These are phyloP conservation scores for Didymella segeticola DNA, from an alignment of 2,329 filamentous ascomycete genomes.

Conservation along the genomic window DNA sequence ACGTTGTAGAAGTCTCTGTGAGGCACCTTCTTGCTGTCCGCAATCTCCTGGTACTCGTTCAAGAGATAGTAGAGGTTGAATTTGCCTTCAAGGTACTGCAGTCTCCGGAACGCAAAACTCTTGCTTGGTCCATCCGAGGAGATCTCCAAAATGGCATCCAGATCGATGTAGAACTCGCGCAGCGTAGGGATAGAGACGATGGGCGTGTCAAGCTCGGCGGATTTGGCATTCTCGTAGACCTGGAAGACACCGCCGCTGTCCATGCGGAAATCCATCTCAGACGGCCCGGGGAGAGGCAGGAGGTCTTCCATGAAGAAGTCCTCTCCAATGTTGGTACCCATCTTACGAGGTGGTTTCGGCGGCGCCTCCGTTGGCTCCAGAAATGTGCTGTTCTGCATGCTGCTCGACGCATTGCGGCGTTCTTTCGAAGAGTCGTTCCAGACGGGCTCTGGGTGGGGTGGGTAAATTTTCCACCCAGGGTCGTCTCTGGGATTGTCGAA, in stretches of 20 bases:
- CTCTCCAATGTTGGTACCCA: constrained; percentile 87
- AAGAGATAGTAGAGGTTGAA: constrained; percentile 93
- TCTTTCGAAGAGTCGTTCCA: constrained; percentile 71
- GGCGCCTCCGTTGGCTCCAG: constrained; percentile 42
- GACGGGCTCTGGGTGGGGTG: constrained; percentile 86
- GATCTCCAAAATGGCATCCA: constrained; percentile 85
- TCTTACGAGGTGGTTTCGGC: constrained; percentile 71
- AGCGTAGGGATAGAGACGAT: constrained; percentile 87
- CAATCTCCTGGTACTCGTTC: constrained; percentile 97
- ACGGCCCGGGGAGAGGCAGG: constrained; percentile 73
- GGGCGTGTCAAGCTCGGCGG: constrained; percentile 69
- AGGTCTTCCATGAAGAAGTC: constrained; percentile 86
- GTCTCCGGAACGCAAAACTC: constrained; percentile 91
- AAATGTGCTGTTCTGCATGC: constrained; percentile 48
- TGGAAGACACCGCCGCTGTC: constrained; percentile 91
- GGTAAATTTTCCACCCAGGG: constrained; percentile 85
- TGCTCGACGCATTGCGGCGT: constrained; percentile 47
- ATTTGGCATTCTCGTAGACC: constrained; percentile 76
- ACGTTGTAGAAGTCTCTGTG: constrained; percentile 99
- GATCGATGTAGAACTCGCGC: constrained; percentile 93
- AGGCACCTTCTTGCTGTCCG: constrained; percentile 95
- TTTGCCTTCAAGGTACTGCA: constrained; percentile 96
- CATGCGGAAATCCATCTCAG: constrained; percentile 76
- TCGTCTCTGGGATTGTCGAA: constrained; percentile 89
- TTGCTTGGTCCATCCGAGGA: constrained; percentile 96